Base-by-base conservation (phyloP, 1,139 yeast genomes). In the Hansenula sp. region DNA sequence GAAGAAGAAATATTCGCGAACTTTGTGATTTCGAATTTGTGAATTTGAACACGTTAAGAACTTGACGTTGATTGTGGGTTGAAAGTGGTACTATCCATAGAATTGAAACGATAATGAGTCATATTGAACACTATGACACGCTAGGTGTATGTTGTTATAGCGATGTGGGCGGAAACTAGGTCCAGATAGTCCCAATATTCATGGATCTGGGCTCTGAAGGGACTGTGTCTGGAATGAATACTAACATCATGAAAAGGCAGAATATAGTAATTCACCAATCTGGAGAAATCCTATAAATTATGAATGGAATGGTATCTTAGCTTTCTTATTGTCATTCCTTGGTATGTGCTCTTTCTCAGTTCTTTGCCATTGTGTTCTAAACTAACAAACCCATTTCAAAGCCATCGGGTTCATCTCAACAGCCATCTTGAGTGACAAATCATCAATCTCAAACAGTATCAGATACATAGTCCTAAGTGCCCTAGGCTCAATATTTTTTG, bases 401-500 rank as follows among this genome's bases (percentile, higher is more conserved):
- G 43, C 47, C 12, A 33, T 36, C 11, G 13, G 43, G 10, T 37
- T 48, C 17, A 32, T 48, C 5, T 38, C 46, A 5, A 13, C 42
- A 3, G 45, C 42, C 9, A 31, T 42, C n/a, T n/a, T 50, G 17
- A 41, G 45, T 27, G 59, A 54, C 36, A 60, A 60, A 45, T 34
- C 45, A 33, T 37, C 57, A 3, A 33, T 47, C 6, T 29, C 33
- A 4, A 63, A 59, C 9, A 52, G 58, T 18, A 27, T 52, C 25
- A 43, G 45, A 38, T 53, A 58, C 24, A 39, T 61, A 12, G 15
- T 52, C 8, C 41, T 57, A 24, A 60, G 61, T 9, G 46, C 55
- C 3, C 42, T 55, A 1, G 68, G 68, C 1, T 62, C 69, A 3
- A 27, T 59, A 5, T 52, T 63, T 10, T 57, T 61, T 43, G 70